Percentiles rank a stretch among this genome's conserved stretches.
Evolutionary conservation across 1,284 basidiomycete genomes (phyloP).

Genomic region (Ceratobasidium sp.): DNA sequence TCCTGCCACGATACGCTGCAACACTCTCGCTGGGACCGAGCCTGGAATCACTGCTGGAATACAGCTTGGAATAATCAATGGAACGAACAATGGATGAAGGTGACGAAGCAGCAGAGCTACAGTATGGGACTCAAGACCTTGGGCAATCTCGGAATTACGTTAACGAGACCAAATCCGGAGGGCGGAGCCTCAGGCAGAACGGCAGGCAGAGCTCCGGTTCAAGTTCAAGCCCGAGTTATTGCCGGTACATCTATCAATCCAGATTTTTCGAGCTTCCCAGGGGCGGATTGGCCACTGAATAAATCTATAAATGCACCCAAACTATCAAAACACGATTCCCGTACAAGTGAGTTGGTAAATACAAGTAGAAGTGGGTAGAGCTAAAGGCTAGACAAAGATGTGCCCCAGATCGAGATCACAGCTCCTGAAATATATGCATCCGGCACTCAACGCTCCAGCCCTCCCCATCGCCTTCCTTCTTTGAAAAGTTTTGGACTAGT

Average conservation of each 20-base stretch:
- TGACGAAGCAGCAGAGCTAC: too few species aligned
- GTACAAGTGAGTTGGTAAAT: not conserved
- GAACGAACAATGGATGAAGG: not conserved
- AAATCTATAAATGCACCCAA: too few species aligned
- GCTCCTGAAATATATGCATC: not conserved
- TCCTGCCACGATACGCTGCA: not conserved
- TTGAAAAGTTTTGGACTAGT: not conserved
- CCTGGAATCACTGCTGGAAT: not conserved
- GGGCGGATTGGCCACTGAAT: too few species aligned
- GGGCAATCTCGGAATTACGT: not conserved
- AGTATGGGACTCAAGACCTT: not conserved
- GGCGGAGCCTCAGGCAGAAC: constrained; percentile 1
- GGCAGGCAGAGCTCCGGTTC: constrained; percentile 1
- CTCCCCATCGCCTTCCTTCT: not conserved
- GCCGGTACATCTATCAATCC: not conserved
- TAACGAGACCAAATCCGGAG: not conserved
- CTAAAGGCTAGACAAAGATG: not conserved
- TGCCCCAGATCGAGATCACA: too few species aligned
- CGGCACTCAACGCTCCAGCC: not conserved
- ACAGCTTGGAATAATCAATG: too few species aligned
- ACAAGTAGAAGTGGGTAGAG: not conserved
- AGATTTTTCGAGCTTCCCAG: not conserved
- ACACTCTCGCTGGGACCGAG: not conserved
- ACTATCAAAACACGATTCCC: too few species aligned
- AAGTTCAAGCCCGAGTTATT: not conserved